Evolutionary conservation across 768 basidiomycete species (phyloP).

Genomic region (Tricholoma saponaceum): DNA sequence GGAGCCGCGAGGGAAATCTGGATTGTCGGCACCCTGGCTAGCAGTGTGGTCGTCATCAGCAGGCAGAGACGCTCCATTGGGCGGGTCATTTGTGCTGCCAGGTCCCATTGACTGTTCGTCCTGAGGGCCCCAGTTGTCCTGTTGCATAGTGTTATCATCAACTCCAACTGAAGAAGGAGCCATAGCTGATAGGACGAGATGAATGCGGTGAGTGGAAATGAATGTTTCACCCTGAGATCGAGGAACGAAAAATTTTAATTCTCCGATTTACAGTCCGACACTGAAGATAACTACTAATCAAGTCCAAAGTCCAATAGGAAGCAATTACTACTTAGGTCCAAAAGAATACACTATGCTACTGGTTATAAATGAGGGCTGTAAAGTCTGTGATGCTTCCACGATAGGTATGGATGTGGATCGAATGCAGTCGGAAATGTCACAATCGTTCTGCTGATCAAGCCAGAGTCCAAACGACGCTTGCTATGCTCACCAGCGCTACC

Average conservation of each 20-base stretch:
- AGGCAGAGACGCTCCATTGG: conserved; percentile 43
- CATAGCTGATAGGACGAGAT: conserved; percentile 10
- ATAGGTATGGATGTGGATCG: background rate
- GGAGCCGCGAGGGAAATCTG: conserved; percentile 49
- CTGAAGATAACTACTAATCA: too few species aligned
- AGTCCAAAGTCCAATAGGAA: too few species aligned
- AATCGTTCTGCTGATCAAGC: conserved; percentile 18
- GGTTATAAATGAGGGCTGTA: conserved; percentile 10
- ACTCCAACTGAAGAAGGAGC: conserved; percentile 16
- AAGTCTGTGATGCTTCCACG: conserved; percentile 7
- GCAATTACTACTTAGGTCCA: background rate
- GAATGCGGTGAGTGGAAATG: background rate
- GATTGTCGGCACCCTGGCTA: conserved; percentile 45
- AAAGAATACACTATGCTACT: conserved; percentile 8
- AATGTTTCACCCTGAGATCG: background rate
- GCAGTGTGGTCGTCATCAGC: conserved; percentile 42
- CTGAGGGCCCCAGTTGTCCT: conserved; percentile 49
- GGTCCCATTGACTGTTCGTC: conserved; percentile 43
- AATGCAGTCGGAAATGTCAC: background rate
- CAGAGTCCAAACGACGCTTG: conserved; percentile 42
- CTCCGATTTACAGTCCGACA: conserved; percentile 16
- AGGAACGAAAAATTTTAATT: conserved; percentile 7
- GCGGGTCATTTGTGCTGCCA: conserved; percentile 38
- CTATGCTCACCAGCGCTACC: conserved; percentile 31
- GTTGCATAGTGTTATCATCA: conserved; percentile 30